Percentiles rank a stretch among this genome's conserved stretches.
phyloP scores from a whole-genome alignment of 1,284 basidiomycete genomes.

The Boletellus deceptivus region DNA sequence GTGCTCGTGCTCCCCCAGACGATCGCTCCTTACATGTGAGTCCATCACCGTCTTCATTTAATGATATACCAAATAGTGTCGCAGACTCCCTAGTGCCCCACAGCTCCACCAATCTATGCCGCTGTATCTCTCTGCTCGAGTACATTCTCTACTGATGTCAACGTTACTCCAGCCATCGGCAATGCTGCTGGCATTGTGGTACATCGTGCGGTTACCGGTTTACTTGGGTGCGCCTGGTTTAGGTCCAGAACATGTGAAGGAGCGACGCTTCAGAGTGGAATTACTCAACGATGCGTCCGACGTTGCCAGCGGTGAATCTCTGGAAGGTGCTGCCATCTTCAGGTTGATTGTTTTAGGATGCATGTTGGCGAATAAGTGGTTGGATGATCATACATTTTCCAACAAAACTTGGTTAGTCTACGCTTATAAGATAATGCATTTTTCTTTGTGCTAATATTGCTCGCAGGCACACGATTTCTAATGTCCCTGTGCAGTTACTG shows the following conservation, averaged over 20 bases:
- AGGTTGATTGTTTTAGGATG: constrained; percentile 78
- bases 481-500: constrained; percentile 62
- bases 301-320: constrained; percentile 48
- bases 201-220: constrained; percentile 77
- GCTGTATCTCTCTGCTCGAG: constrained; percentile 51
- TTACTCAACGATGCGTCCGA: constrained; percentile 52
- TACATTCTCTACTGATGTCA: constrained; percentile 71
- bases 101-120: constrained; percentile 41
- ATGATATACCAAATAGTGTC: constrained; percentile 15
- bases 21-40: constrained; percentile 50
- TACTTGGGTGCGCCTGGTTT: constrained; percentile 50
- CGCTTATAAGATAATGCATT: background rate
- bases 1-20: constrained; percentile 54
- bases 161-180: constrained; percentile 81
- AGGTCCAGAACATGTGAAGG: constrained; percentile 51
- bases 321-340: constrained; percentile 60
- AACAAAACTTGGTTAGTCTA: constrained; percentile 83
- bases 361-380: constrained; percentile 89
- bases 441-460: constrained; percentile 1
- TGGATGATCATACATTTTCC: constrained; percentile 90
- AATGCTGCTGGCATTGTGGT: constrained; percentile 79
- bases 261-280: constrained; percentile 59
- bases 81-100: constrained; percentile 35
- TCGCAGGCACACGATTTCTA: constrained; percentile 73
- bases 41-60: constrained; percentile 2